phyloP scores from a whole-genome alignment of 495 filamentous ascomycete species.

The Rostrohypoxylon terebratum region DNA sequence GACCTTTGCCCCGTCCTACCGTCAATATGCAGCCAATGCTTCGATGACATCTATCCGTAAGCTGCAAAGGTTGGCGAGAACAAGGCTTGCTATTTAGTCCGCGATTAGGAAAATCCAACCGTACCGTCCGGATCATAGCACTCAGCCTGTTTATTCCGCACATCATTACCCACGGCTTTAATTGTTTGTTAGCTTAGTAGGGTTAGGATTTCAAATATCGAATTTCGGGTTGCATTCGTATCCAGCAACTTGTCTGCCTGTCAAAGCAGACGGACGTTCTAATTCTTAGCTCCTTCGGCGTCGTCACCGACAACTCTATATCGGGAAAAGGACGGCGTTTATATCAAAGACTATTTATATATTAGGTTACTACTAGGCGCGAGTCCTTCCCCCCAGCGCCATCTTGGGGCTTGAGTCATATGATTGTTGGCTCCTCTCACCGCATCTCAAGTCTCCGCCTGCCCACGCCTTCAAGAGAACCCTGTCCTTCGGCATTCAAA shows the following conservation, averaged over 20 bases:
- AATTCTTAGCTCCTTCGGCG: constrained; percentile 17
- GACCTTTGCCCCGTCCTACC: constrained; percentile 29
- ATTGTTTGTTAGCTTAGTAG: constrained; percentile 2
- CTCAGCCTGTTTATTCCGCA: constrained; percentile 43
- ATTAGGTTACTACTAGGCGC: constrained; percentile 29
- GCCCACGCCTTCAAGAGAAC: constrained; percentile 30
- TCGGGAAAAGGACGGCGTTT: constrained; percentile 7
- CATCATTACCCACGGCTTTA: background rate
- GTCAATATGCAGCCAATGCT: constrained; percentile 39
- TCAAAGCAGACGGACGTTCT: constrained; percentile 24
- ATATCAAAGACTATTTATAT: constrained; percentile 22
- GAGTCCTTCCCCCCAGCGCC: constrained; percentile 26
- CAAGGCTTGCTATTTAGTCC: constrained; percentile 33
- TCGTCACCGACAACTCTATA: constrained; percentile 37
- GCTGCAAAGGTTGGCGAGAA: constrained; percentile 33
- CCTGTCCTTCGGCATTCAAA: constrained; percentile 29
- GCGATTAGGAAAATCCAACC: constrained; percentile 34
- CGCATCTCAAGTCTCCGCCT: constrained; percentile 41
- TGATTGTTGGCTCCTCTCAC: constrained; percentile 39
- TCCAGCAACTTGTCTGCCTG: background rate
- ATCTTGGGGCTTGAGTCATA: constrained; percentile 41
- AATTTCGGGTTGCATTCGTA: background rate
- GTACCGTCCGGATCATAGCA: constrained; percentile 33
- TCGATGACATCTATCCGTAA: constrained; percentile 40
- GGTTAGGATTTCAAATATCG: constrained; percentile 1